Evolutionary conservation across 2,329 filamentous ascomycete genomes (phyloP), one percentile per base, ranked within the genome.

Genomic region (Aplosporella prunicola): DNA sequence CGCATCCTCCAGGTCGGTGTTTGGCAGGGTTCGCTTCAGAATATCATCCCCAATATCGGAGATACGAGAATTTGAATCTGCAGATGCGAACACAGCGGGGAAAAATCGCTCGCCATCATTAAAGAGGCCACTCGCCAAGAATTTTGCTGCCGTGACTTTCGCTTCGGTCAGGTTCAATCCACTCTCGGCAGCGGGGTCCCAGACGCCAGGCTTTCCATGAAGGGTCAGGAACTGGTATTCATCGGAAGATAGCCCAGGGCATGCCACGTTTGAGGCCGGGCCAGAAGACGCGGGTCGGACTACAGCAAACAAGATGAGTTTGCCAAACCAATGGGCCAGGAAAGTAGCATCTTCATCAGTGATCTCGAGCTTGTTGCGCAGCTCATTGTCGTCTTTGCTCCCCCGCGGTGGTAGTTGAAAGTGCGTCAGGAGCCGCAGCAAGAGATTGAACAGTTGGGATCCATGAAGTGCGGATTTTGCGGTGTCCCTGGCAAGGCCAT

Each of bases 41-140:
- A 93, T 75, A 49, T 94, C 87, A 40, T 95, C 86, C 0, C 84
- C 89, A n/a, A 85, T 66, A n/a, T 82, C 77, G 9, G 83, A 78
- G 24, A 95, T 78, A 7, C 81, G 75, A 23, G 80, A 85, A 46
- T 95, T 91, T 1, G 78, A 66, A 58, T 88, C 88, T 1, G 86
- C 80, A 17, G 86, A 80, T 5, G 88, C 87, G 54, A 83, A 87
- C 1, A 96, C 62, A 1, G 86, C 82, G 0, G 89, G 82, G 9
- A 95, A 58, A 49, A 95, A 86, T 20, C 87, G 78, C 52, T 96
- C 84, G 1, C 76, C 63, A 43, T 95, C 86, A 0, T 67, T 78
- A 58, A 98, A 96, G 5, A 88, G 78, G 4, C 85, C 87, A 51
- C 85, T 94, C 3, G 82, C 78, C 14, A 98, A 64, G 38, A 96